These are phyloP conservation scores for Guillardia theta DNA, from an alignment of 78 protist species.

Conservation along the genomic window DNA sequence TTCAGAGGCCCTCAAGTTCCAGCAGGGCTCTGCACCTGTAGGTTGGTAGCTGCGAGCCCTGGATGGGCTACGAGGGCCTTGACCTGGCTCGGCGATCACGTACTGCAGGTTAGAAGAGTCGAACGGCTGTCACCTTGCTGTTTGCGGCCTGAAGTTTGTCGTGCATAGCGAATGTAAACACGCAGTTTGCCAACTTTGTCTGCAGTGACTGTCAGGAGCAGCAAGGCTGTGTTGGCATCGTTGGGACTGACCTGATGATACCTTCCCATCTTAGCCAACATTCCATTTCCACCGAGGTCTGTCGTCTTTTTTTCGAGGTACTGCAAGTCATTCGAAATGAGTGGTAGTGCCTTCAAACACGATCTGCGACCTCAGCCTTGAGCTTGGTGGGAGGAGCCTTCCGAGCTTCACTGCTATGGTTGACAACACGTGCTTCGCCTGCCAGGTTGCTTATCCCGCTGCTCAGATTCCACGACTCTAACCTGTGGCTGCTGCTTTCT, in stretches of 20 bases:
- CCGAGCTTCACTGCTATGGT: conserved; percentile 26
- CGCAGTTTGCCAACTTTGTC: conserved; percentile 58
- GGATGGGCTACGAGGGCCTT: neutral
- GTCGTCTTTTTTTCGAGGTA: too few species aligned
- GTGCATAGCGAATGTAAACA: conserved; percentile 44
- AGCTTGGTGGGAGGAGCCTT: too few species aligned
- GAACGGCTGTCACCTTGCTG: neutral
- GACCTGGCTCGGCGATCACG: too few species aligned
- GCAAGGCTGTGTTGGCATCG: too few species aligned
- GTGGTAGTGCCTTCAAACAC: too few species aligned
- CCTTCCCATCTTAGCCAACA: too few species aligned
- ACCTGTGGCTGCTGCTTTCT: neutral
- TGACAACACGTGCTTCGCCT: conserved; percentile 58
- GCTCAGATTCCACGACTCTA: neutral
- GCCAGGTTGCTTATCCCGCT: neutral
- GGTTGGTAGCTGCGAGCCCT: neutral
- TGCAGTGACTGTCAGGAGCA: neutral
- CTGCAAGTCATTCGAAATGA: too few species aligned
- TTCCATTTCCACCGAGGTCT: too few species aligned
- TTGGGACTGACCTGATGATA: too few species aligned
- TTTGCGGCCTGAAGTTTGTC: neutral
- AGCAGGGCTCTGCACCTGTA: neutral
- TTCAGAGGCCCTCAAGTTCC: neutral
- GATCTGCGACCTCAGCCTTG: too few species aligned
- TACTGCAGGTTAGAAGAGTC: too few species aligned